phyloP scores from a whole-genome alignment of 2,329 filamentous ascomycete genomes.

The Venturia nashicola region DNA sequence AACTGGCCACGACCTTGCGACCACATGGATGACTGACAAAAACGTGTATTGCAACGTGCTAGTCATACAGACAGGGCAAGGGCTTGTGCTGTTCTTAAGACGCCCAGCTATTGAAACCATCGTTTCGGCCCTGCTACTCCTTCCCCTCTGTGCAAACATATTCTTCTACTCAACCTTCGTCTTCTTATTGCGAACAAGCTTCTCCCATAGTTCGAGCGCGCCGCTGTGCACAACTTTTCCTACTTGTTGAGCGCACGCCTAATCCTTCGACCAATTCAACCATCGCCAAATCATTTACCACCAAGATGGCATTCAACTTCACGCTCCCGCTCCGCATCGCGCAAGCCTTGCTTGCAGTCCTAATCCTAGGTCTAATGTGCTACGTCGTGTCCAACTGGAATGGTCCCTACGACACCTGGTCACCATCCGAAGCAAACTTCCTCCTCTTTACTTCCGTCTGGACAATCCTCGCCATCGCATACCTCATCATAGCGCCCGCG shows the following conservation, averaged over 20 bases:
- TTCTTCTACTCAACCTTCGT: neutral
- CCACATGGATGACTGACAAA: neutral
- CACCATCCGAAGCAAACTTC: conserved; percentile 55
- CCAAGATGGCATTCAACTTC: conserved; percentile 11
- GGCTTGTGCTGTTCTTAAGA: neutral
- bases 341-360: conserved; percentile 56
- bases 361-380: conserved; percentile 62
- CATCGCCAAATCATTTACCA: neutral
- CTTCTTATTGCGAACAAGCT: neutral
- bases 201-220: neutral
- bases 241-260: neutral
- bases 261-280: neutral
- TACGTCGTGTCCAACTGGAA: conserved; percentile 46
- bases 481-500: conserved; percentile 33
- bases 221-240: too few relatives aligned
- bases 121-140: neutral
- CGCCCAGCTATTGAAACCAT: neutral
- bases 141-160: neutral
- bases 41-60: neutral
- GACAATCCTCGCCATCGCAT: conserved; percentile 57
- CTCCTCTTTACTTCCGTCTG: conserved; percentile 69
- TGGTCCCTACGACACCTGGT: conserved; percentile 35
- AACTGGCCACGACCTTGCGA: neutral
- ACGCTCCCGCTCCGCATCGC: conserved; percentile 52
- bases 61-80: neutral